phyloP scores from a whole-genome alignment of 2,329 filamentous ascomycete species.

The Plenodomus biglobosus region DNA sequence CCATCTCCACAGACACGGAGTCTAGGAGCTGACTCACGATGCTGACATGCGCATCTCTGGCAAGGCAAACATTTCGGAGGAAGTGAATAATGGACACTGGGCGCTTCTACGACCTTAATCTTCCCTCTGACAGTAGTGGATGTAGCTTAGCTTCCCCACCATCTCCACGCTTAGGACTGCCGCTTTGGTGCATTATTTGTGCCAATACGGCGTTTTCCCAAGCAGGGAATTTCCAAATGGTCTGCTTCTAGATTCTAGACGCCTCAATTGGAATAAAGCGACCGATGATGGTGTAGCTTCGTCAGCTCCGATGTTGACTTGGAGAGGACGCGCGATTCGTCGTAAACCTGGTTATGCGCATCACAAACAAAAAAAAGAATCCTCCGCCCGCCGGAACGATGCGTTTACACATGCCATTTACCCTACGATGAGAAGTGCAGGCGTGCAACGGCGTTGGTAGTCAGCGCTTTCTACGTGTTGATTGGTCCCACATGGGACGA shows the following conservation, averaged over 20 bases:
- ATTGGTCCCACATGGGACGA: slow-evolving; percentile 3
- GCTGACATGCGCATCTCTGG: neutral
- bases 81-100: too few species aligned
- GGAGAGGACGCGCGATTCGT: too few species aligned
- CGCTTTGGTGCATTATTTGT: slow-evolving; percentile 7
- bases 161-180: slow-evolving; percentile 7
- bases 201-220: slow-evolving; percentile 7
- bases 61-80: neutral
- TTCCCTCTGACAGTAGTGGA: too few species aligned
- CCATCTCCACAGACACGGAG: neutral
- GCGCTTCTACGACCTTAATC: too few species aligned
- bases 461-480: slow-evolving; percentile 10
- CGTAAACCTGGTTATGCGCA: too few species aligned
- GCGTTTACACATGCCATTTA: too few species aligned
- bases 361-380: too few species aligned
- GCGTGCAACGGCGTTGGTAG: too few species aligned
- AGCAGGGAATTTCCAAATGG: neutral
- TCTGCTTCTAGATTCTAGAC: slow-evolving; percentile 4
- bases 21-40: neutral
- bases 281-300: slow-evolving; percentile 6
- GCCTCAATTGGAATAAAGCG: slow-evolving; percentile 10
- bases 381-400: neutral
- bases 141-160: neutral
- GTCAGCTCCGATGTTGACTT: slow-evolving; percentile 17
- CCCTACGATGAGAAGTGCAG: too few species aligned